phyloP scores from a whole-genome alignment of 805 yeast genomes.

The Naumovozyma baii region DNA sequence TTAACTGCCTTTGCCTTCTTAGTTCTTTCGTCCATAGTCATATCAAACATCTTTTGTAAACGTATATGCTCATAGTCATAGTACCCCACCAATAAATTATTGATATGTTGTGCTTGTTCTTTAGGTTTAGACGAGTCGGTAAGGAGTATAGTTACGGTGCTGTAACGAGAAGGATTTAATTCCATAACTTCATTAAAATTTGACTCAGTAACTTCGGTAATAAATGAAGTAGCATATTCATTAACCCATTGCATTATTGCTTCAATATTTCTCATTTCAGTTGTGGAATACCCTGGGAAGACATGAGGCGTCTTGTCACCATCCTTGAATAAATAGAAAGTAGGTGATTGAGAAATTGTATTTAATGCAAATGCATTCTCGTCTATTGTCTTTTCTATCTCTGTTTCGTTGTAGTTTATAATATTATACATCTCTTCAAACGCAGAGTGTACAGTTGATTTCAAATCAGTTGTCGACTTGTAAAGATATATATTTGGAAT shows the following conservation, averaged over 20 bases:
- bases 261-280: constrained; percentile 46
- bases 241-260: constrained; percentile 42
- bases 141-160: constrained; percentile 16
- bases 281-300: constrained; percentile 53
- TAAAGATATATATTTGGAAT: constrained; percentile 48
- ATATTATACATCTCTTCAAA: constrained; percentile 32
- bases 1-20: constrained; percentile 38
- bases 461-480: constrained; percentile 40
- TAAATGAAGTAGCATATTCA: constrained; percentile 40
- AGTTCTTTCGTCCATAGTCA: constrained; percentile 31
- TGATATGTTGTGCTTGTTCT: constrained; percentile 17
- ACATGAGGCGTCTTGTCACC: constrained; percentile 42
- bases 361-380: constrained; percentile 41
- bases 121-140: constrained; percentile 16
- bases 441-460: constrained; percentile 33
- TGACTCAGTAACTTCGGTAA: constrained; percentile 41
- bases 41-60: constrained; percentile 33
- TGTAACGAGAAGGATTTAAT: constrained; percentile 11
- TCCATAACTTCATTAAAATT: constrained; percentile 14
- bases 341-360: constrained; percentile 51
- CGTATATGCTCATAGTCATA: constrained; percentile 42
- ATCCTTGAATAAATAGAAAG: constrained; percentile 51
- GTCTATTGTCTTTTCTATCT: constrained; percentile 31
- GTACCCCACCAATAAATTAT: constrained; percentile 27
- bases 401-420: constrained; percentile 35